These are phyloP conservation scores for Bipolaris zeicola DNA, from an alignment of 2,329 filamentous ascomycete species.

Conservation along the genomic window DNA sequence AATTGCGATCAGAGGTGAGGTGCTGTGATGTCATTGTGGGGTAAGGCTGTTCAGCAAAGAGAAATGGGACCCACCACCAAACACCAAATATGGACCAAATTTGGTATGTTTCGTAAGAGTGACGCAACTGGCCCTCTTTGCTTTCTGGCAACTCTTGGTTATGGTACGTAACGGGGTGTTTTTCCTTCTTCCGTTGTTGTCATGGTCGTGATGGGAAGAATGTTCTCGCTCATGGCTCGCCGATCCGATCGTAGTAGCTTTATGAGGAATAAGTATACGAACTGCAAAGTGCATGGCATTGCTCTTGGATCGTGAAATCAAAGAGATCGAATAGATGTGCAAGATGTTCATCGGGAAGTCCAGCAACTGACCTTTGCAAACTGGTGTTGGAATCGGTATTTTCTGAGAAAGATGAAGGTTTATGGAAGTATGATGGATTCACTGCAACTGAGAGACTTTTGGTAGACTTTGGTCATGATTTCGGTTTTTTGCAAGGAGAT, in stretches of 20 bases:
- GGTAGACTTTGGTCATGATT: too few species aligned
- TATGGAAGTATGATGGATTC: neutral
- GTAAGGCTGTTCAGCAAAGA: neutral
- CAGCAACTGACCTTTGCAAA: neutral
- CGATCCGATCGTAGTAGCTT: neutral
- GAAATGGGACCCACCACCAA: neutral
- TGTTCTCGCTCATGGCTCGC: neutral
- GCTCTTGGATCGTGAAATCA: too few species aligned
- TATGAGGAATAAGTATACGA: neutral
- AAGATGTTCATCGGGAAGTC: neutral
- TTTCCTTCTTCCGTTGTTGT: neutral
- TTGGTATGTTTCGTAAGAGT: neutral
- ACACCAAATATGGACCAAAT: neutral
- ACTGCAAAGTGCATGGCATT: neutral
- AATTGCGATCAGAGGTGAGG: slow-evolving; percentile 6
- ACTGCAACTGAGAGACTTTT: neutral
- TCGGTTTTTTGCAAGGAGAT: too few species aligned
- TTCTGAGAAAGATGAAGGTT: neutral
- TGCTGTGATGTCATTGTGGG: slow-evolving; percentile 17
- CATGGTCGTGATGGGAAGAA: neutral
- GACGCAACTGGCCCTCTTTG: neutral
- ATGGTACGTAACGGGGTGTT: neutral
- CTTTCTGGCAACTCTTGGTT: neutral
- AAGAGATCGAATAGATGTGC: neutral
- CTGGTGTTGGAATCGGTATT: neutral